Evolutionary conservation across 768 basidiomycete species (phyloP).

Genomic region (Termitomyces sp.): DNA sequence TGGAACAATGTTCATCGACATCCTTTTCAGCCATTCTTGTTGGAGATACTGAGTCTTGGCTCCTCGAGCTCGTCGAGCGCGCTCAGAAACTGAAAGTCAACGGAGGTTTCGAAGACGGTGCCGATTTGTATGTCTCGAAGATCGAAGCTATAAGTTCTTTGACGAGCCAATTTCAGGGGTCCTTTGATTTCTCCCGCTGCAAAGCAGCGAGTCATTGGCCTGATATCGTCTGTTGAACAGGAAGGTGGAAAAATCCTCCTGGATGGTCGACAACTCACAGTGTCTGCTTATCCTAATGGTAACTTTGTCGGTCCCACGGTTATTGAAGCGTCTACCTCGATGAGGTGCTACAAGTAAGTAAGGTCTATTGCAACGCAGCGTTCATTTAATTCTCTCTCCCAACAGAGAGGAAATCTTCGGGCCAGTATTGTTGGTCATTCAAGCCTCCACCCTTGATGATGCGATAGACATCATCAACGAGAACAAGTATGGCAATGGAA

Average conservation of each 20-base stretch:
- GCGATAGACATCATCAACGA: conserved; percentile 86
- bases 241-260: conserved; percentile 87
- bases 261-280: conserved; percentile 73
- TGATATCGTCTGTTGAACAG: conserved; percentile 70
- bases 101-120: conserved; percentile 85
- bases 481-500: conserved; percentile 91
- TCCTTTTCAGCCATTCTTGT: conserved; percentile 69
- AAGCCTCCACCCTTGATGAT: conserved; percentile 83
- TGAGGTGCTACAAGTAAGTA: conserved; percentile 84
- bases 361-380: neutral
- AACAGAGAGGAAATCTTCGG: conserved; percentile 92
- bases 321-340: conserved; percentile 74
- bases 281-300: conserved; percentile 76
- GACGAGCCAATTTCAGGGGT: conserved; percentile 39
- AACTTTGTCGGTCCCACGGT: conserved; percentile 96
- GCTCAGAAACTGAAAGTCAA: conserved; percentile 77
- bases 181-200: conserved; percentile 82
- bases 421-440: conserved; percentile 77
- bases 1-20: neutral
- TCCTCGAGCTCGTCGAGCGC: conserved; percentile 82
- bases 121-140: conserved; percentile 63
- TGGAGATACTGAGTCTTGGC: conserved; percentile 75
- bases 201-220: conserved; percentile 67
- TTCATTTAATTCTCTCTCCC: conserved; percentile 4
- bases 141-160: neutral